Percentiles rank a stretch among this genome's conserved stretches.
Conservation (phyloP, 305 asterid species). For the Fraxinus floribunda region DNA sequence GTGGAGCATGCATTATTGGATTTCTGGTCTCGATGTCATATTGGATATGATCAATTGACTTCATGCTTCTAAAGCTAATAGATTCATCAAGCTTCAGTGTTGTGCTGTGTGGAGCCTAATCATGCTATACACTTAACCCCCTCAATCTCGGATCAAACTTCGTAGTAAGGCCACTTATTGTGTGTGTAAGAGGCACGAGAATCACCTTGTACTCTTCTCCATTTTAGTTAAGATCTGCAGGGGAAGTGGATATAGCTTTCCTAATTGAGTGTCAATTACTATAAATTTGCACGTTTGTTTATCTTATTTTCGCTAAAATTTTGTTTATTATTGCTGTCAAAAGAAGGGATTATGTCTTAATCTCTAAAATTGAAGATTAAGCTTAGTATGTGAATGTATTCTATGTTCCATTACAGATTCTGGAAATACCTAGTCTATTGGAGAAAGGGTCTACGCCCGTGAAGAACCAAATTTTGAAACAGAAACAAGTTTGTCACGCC, state of each 20-base stretch:
- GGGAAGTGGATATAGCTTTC: neutral
- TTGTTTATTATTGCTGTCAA: neutral
- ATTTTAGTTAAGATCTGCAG: neutral
- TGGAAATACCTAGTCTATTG: constrained; percentile 69
- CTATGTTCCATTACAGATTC: constrained; percentile 43
- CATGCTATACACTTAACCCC: neutral
- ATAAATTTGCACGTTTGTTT: neutral
- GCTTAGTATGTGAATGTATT: constrained; percentile 6
- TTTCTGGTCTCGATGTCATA: neutral
- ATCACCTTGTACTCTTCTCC: neutral
- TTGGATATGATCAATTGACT: neutral
- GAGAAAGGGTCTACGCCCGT: constrained; percentile 79
- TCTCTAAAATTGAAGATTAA: neutral
- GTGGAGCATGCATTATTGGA: neutral
- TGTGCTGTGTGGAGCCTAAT: neutral
- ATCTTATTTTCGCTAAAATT: neutral
- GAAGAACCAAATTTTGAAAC: constrained; percentile 66
- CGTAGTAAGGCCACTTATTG: neutral
- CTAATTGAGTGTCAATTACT: neutral
- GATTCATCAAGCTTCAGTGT: neutral
- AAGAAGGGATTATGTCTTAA: neutral
- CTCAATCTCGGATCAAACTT: neutral
- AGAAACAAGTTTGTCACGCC: constrained; percentile 36
- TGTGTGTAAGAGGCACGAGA: neutral
- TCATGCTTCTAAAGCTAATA: neutral